Conservation (phyloP, 176 grass and related monocot genomes). For the Alloteropsis semialata region DNA sequence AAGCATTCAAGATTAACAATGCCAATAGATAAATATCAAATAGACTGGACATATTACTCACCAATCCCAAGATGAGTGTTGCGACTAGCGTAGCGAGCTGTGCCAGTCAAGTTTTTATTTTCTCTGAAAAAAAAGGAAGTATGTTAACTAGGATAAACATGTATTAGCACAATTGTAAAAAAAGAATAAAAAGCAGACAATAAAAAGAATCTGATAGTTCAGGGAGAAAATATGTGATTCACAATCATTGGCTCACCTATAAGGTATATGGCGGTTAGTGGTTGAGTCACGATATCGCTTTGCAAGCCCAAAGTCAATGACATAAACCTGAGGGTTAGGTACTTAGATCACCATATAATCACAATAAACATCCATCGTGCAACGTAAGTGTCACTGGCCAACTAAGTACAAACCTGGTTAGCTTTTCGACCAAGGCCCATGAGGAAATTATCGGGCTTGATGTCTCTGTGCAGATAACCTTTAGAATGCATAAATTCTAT, state of each 20-base stretch:
- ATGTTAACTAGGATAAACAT: neutral
- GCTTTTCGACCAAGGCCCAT: slow-evolving; percentile 87
- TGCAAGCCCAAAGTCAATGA: slow-evolving; percentile 86
- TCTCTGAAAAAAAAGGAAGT: slow-evolving; percentile 34
- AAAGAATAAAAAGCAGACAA: neutral
- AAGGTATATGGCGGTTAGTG: slow-evolving; percentile 78
- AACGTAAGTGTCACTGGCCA: neutral
- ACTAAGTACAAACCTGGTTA: slow-evolving; percentile 56
- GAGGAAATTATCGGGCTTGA: slow-evolving; percentile 84
- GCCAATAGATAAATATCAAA: slow-evolving; percentile 5
- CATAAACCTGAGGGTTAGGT: slow-evolving; percentile 58
- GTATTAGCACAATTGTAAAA: neutral
- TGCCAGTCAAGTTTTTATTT: slow-evolving; percentile 77
- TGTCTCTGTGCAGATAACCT: slow-evolving; percentile 78
- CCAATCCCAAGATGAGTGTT: slow-evolving; percentile 74
- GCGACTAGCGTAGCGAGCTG: slow-evolving; percentile 71
- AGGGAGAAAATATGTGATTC: neutral
- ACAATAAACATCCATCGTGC: neutral
- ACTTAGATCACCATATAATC: slow-evolving; percentile 27
- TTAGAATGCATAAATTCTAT: slow-evolving; percentile 82
- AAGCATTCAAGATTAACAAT: slow-evolving; percentile 10
- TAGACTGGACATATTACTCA: slow-evolving; percentile 26
- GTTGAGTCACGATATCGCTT: slow-evolving; percentile 73
- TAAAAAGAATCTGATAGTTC: neutral
- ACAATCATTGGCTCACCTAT: slow-evolving; percentile 37